Conservation (phyloP, 371 early-diverging fungal genomes). For the Cokeromyces recurvatus region DNA sequence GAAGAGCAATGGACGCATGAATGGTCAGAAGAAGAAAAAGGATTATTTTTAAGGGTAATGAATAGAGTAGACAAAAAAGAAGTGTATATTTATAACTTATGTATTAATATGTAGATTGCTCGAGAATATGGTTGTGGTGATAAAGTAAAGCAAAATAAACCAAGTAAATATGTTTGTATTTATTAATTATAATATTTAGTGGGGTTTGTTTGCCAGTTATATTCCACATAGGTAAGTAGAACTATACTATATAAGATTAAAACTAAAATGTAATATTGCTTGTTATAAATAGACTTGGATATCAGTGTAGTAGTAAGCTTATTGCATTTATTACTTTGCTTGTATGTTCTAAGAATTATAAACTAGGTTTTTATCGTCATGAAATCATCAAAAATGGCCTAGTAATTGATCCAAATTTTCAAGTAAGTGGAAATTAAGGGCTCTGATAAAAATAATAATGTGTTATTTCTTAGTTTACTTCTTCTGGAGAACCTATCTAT, state of each 20-base stretch:
- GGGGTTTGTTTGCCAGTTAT: constrained; percentile 72
- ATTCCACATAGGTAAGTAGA: constrained; percentile 60
- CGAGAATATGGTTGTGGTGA: constrained; percentile 55
- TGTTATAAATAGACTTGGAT: constrained; percentile 46
- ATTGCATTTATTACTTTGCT: neutral
- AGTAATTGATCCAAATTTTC: constrained; percentile 67
- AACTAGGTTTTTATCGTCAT: constrained; percentile 60
- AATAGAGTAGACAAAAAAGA: no score
- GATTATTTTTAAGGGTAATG: constrained; percentile 49
- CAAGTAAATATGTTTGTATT: neutral
- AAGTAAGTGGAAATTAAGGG: constrained; percentile 19
- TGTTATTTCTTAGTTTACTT: constrained; percentile 23
- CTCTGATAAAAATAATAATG: no score
- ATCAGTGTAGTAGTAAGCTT: constrained; percentile 66
- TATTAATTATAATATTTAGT: constrained; percentile 23
- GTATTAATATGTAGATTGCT: constrained; percentile 23
- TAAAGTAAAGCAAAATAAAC: constrained; percentile 28
- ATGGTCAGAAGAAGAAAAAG: constrained; percentile 64
- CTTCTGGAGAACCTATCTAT: constrained; percentile 30
- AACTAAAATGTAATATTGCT: neutral
- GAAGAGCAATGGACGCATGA: constrained; percentile 72
- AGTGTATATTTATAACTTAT: neutral
- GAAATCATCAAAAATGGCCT: constrained; percentile 59
- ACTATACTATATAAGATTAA: neutral
- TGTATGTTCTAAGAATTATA: neutral